phyloP scores from a whole-genome alignment of 2,329 filamentous ascomycete species.

The Cercospora beticola region DNA sequence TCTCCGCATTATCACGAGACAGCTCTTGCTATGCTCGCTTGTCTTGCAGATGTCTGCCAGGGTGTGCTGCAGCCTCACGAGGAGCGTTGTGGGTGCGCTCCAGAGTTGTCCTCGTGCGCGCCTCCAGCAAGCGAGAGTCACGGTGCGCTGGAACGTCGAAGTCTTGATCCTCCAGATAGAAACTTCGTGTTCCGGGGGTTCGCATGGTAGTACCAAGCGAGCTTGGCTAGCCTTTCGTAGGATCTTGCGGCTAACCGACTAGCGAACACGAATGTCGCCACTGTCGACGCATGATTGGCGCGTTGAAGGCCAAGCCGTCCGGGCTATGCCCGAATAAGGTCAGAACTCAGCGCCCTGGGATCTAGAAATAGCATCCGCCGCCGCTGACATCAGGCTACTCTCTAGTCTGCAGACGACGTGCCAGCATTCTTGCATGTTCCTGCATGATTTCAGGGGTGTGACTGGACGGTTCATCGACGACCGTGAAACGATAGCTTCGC shows the following conservation, averaged over 20 bases:
- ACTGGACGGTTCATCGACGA: background rate
- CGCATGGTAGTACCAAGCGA: background rate
- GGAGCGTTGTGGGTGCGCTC: background rate
- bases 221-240: background rate
- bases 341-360: background rate
- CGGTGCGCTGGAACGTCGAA: background rate
- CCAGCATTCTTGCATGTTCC: background rate
- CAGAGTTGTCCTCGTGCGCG: background rate
- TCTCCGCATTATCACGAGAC: background rate
- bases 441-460: background rate
- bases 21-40: background rate
- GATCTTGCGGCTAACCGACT: background rate
- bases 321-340: background rate
- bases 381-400: conserved; percentile 5
- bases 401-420: conserved; percentile 2
- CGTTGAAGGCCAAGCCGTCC: background rate
- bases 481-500: background rate
- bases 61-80: background rate
- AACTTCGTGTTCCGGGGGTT: background rate
- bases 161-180: background rate
- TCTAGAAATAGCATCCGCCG: conserved; percentile 7
- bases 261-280: conserved; percentile 7
- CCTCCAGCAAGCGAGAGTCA: background rate
- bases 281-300: background rate
- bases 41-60: background rate